Conservation (phyloP, 768 basidiomycete species). For the Pleurotus tuoliensis region DNA sequence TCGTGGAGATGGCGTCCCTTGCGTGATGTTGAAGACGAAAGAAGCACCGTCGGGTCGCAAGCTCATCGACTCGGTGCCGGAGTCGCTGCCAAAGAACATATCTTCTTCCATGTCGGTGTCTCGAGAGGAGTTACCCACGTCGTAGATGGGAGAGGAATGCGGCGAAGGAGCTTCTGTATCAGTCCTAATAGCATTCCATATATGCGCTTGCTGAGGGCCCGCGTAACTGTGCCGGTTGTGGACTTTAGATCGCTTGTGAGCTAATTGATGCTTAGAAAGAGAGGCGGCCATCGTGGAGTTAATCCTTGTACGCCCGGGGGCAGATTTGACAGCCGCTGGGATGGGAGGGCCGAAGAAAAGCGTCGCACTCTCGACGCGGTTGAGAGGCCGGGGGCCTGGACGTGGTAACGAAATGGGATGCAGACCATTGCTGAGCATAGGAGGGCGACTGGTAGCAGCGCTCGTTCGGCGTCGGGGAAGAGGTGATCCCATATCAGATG, state of each 20-base stretch:
- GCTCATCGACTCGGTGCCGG: not conserved
- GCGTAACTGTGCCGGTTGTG: conserved; percentile 65
- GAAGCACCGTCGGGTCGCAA: conserved; percentile 41
- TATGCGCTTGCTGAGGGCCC: conserved; percentile 36
- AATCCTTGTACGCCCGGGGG: conserved; percentile 27
- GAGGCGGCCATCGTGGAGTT: conserved; percentile 24
- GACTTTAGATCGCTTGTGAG: conserved; percentile 23
- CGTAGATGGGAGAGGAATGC: conserved; percentile 40
- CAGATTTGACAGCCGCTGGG: conserved; percentile 20
- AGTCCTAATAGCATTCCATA: conserved; percentile 40
- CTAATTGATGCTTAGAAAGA: conserved; percentile 14
- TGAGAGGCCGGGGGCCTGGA: conserved; percentile 35
- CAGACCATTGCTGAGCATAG: conserved; percentile 10
- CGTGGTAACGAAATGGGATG: conserved; percentile 16
- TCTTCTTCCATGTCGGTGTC: conserved; percentile 45
- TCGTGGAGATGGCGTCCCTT: conserved; percentile 54
- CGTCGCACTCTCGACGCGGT: conserved; percentile 55
- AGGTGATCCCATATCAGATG: conserved; percentile 51
- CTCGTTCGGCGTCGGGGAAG: conserved; percentile 50
- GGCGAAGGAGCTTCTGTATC: conserved; percentile 41
- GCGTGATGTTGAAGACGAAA: conserved; percentile 53
- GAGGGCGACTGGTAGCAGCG: conserved; percentile 28
- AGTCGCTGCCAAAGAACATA: conserved; percentile 44
- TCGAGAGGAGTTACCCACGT: conserved; percentile 16
- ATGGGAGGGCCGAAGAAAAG: conserved; percentile 68